Evolutionary conservation across 208 protist genomes (phyloP).

Genomic region (Acanthamoeba divionensis): DNA sequence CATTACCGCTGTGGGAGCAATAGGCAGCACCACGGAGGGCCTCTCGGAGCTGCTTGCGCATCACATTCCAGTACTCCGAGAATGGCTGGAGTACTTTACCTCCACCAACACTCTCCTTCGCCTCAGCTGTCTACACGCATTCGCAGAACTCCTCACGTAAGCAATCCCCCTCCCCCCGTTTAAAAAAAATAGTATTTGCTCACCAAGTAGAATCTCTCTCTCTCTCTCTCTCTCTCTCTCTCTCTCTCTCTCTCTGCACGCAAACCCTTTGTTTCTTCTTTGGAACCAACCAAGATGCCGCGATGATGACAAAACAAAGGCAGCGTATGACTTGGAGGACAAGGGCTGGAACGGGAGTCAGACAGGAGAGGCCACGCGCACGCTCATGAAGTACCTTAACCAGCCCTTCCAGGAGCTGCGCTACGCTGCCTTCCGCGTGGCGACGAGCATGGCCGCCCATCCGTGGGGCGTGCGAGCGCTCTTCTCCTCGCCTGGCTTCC

Average conservation of each 20-base stretch:
- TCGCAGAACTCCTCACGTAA: conserved; percentile 29
- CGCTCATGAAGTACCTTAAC: conserved; percentile 29
- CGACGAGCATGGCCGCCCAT: not conserved
- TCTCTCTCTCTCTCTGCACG: not conserved
- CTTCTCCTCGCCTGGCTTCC: not conserved
- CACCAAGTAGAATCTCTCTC: not conserved
- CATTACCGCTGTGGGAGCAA: not conserved
- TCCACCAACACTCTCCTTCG: not conserved
- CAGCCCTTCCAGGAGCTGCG: conserved; percentile 40
- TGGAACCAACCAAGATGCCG: not conserved
- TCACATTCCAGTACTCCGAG: not conserved
- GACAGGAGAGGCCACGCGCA: conserved; percentile 12
- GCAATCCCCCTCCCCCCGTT: not conserved
- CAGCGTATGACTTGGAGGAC: not conserved
- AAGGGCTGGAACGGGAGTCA: conserved; percentile 6
- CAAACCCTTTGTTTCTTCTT: not conserved
- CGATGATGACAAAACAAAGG: not conserved
- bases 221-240: not conserved
- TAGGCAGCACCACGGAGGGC: not conserved
- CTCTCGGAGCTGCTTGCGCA: not conserved
- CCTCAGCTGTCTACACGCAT: not conserved
- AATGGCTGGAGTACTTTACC: conserved; percentile 25
- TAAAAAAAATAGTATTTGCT: no score
- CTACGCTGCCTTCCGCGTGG: not conserved
- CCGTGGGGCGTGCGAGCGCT: not conserved